phyloP scores from a whole-genome alignment of 2,329 filamentous ascomycete species.

The Neonectria coccinea region DNA sequence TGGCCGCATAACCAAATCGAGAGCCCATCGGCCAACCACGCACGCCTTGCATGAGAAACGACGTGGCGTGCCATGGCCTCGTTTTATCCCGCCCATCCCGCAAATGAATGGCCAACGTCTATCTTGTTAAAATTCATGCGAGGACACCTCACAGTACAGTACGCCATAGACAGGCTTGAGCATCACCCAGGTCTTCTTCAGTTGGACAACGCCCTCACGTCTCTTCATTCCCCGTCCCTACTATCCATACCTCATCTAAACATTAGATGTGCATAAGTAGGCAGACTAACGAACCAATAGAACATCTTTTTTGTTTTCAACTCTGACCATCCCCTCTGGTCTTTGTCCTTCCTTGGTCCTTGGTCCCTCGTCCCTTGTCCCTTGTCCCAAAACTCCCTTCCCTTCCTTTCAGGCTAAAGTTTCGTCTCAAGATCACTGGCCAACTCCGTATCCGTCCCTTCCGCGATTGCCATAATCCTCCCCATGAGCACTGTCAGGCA shows the following conservation, averaged over 20 bases:
- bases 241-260: neutral
- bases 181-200: constrained; percentile 10
- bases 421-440: constrained; percentile 10
- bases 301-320: constrained; percentile 1
- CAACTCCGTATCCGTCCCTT: constrained; percentile 12
- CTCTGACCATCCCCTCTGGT: constrained; percentile 9
- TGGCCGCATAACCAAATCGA: constrained; percentile 9
- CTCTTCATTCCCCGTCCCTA: neutral
- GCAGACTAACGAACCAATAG: neutral
- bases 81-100: constrained; percentile 7
- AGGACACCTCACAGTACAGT: neutral
- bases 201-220: neutral
- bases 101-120: neutral
- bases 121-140: constrained; percentile 10
- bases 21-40: neutral
- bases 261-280: neutral
- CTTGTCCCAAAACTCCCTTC: constrained; percentile 25
- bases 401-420: constrained; percentile 5
- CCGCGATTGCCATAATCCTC: neutral
- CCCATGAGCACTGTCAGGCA: neutral
- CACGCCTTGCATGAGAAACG: constrained; percentile 9
- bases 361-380: neutral
- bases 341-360: neutral
- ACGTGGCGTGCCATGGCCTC: constrained; percentile 18
- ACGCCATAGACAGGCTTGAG: neutral